Evolutionary conservation across 2,329 filamentous ascomycete species (phyloP), one percentile per base, ranked within the genome.

Genomic region (Microsporum canis): DNA sequence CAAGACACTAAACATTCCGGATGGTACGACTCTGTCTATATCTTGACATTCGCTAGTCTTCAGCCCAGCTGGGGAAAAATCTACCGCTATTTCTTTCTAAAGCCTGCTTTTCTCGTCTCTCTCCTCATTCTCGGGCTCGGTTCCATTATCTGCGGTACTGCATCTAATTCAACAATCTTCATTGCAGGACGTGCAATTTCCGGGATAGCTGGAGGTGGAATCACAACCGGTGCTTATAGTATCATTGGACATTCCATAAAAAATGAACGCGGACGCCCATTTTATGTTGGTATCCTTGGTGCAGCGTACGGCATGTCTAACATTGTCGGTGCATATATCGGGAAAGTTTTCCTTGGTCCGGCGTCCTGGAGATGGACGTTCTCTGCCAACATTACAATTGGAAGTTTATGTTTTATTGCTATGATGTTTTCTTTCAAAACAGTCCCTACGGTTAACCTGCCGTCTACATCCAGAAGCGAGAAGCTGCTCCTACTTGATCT

Each of bases 11-110:
- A 71, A 3, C 76, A 79, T 60, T 71, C 79, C 3, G 76, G 75
- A 29, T 80, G 78, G 77, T 79, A 79, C 61, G 75, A 74, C 29
- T 74, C 71, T 45, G 70, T 74, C 2, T 77, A 77, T 63, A 65
- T 77, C 6, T 65, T 79, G n/a, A 76, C 76, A 1, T 72, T 69
- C 3, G 74, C 72, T 61, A 69, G 73, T 4, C 71, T 78, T 59
- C 73, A 73, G 38, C 66, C 77, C n/a, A 68, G 72, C 5, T 76
- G 75, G 51, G 77, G 77, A 29, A 74, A 74, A 62, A 61, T 77
- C 0, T 78, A 77, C 66, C 73, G 70, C 0, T 72, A 74, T 66
- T 76, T 73, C 63, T 68, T 71, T 3, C 65, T 73, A 55, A 78
- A 79, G 66, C 75, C 70, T 71, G 69, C 71, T 1, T 76, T 74